Evolutionary conservation across 345 rosid species (phyloP).

Genomic region (Lepidium didymum): DNA sequence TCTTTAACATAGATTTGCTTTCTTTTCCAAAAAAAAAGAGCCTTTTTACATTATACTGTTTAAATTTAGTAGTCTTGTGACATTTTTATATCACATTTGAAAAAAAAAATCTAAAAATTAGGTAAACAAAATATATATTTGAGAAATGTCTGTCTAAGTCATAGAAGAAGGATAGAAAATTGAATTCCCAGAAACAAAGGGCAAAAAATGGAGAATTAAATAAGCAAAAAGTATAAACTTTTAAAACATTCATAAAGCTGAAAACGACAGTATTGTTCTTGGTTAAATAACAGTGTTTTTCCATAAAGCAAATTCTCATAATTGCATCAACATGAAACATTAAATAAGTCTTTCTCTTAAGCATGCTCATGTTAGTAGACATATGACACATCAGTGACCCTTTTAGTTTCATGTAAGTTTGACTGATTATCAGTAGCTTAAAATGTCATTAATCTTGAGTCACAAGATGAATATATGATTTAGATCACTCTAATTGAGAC

Average conservation of each 20-base stretch:
- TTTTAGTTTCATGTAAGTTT: not conserved
- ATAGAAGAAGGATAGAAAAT: constrained; percentile 6
- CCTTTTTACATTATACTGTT: too few relatives aligned
- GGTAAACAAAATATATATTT: not conserved
- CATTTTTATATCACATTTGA: too few relatives aligned
- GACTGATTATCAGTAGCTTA: not conserved
- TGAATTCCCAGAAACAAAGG: constrained; percentile 17
- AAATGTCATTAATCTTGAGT: not conserved
- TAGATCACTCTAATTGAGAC: not conserved
- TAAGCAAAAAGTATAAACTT: constrained; percentile 22
- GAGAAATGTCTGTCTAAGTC: constrained; percentile 15
- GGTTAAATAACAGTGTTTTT: constrained; percentile 11
- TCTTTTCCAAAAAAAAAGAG: too few relatives aligned
- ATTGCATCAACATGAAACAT: constrained; percentile 13
- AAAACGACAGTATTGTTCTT: constrained; percentile 27
- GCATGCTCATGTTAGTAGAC: constrained; percentile 21
- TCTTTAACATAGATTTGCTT: too few relatives aligned
- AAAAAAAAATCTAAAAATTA: too few relatives aligned
- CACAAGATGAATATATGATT: not conserved
- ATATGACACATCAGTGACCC: not conserved
- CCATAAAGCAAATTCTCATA: constrained; percentile 22
- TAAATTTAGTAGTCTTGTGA: too few relatives aligned
- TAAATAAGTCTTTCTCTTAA: constrained; percentile 1
- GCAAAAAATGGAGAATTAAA: constrained; percentile 14
- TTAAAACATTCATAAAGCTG: constrained; percentile 27